phyloP scores from a whole-genome alignment of 2,329 filamentous ascomycete species.

The Paecilomyces variotii region DNA sequence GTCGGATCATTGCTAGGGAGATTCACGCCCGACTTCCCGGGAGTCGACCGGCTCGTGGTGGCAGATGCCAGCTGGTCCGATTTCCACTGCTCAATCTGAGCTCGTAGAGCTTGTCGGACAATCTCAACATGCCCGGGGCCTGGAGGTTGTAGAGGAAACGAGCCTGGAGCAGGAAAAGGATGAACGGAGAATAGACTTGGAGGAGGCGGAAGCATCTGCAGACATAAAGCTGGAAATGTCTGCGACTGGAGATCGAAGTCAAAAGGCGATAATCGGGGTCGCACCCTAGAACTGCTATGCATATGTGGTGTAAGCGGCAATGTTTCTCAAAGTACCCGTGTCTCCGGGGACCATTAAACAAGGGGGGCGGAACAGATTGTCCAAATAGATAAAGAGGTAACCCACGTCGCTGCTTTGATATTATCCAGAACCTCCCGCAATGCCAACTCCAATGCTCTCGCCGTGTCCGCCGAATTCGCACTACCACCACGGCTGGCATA shows the following conservation, averaged over 20 bases:
- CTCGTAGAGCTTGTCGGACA: conserved; percentile 57
- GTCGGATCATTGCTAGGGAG: conserved; percentile 22
- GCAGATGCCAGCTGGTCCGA: conserved; percentile 32
- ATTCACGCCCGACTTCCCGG: conserved; percentile 25
- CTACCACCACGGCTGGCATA: conserved; percentile 54
- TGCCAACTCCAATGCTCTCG: conserved; percentile 74
- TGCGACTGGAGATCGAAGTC: conserved; percentile 80
- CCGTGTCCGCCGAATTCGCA: conserved; percentile 70
- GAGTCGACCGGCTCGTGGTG: conserved; percentile 35
- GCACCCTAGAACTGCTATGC: conserved; percentile 33
- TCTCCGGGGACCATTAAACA: neutral
- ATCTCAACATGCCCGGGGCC: conserved; percentile 66
- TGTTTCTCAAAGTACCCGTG: conserved; percentile 2
- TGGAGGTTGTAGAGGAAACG: conserved; percentile 74
- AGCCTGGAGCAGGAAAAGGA: conserved; percentile 67
- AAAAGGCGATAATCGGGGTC: conserved; percentile 43
- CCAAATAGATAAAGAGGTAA: conserved; percentile 5
- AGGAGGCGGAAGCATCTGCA: conserved; percentile 72
- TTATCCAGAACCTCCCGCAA: conserved; percentile 74
- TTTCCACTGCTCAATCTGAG: conserved; percentile 61
- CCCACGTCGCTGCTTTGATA: conserved; percentile 74
- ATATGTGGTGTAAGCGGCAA: conserved; percentile 8
- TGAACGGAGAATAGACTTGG: conserved; percentile 75
- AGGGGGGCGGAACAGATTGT: neutral
- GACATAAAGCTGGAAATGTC: conserved; percentile 76